Evolutionary conservation across 306 rosid species (phyloP), one percentile per base, ranked within the genome.

Genomic region (Vigna hirtella): DNA sequence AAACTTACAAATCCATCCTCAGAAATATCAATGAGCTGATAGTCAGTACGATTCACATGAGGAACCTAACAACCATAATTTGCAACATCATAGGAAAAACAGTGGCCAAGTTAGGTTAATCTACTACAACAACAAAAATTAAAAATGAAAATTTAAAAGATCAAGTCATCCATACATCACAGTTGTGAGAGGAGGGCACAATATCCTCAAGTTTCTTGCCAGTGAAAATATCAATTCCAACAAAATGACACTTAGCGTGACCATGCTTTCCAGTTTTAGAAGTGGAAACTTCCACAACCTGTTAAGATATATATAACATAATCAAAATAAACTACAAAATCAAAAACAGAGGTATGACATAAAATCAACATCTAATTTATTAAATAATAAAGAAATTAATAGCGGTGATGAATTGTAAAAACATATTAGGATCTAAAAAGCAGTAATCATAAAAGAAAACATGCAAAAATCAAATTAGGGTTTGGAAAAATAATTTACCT

Each of bases 141-240:
- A 3, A 45, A 22, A 82, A 74, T 7, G 1, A 56, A 16, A 48
- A 16, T 7, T 2, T 12, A 11, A 40, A 42, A 12, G 15, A 61
- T 14, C 2, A 18, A 11, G 18, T 2, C 59, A 36, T 66, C 16
- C 38, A 56, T 82, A 90, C 96, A 78, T 90, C 96, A 87, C 96
- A 90, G 24, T 90, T 90, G 71, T 90, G 96, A 45, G 93, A 90
- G 55, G 96, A 90, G 9, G 96, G 96, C 0, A 90, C 93, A 34
- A 90, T 90, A 84, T 90, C 96, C 30, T 90, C 96, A 32, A 87
- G 88, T 57, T 90, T 90, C 80, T 90, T 90, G 45, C 61, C 91
- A 42, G 84, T 88, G 81, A 90, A 90, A 15, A 90, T 87, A 72
- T 90, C 96, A 84, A 90, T 88, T 14, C 81, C 96, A 70, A 90